Conservation (phyloP, 2,329 filamentous ascomycete genomes). For the Hypomyces rosellus region DNA sequence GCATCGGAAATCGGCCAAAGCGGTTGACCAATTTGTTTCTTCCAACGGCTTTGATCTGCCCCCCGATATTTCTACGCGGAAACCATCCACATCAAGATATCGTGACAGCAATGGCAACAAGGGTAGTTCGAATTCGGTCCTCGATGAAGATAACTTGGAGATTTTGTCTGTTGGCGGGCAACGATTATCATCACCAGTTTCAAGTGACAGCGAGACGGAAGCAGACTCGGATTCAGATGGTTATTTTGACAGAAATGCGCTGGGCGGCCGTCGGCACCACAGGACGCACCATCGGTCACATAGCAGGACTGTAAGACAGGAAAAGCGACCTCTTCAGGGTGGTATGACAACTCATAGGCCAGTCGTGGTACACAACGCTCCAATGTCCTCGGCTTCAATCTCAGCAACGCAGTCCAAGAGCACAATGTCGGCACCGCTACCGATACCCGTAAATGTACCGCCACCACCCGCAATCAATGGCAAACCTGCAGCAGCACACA, state of each 20-base stretch:
- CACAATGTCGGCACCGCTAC: not conserved
- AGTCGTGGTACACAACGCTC: not conserved
- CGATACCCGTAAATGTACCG: not conserved
- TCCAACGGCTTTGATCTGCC: slow-evolving; percentile 27
- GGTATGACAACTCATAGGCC: not conserved
- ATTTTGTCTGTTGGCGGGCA: not conserved
- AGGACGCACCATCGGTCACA: not conserved
- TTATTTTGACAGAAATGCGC: not conserved
- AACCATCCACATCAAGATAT: not conserved
- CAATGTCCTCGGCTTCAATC: not conserved
- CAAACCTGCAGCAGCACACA: not conserved
- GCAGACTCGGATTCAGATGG: not conserved
- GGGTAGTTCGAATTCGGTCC: not conserved
- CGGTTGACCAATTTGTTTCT: slow-evolving; percentile 25
- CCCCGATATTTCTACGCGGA: slow-evolving; percentile 5
- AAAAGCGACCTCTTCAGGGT: not conserved
- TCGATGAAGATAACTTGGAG: not conserved
- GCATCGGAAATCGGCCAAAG: slow-evolving; percentile 33
- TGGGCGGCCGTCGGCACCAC: not conserved
- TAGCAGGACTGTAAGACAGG: not conserved
- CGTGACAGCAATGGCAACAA: not conserved
- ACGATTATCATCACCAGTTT: not conserved
- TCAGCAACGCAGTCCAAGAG: not conserved
- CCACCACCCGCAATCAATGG: not conserved
- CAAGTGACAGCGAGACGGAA: not conserved